A percentile compares a stretch with the other conserved stretches of the same genome.
These are phyloP conservation scores for Pelargonium nanum DNA, from an alignment of 345 rosid species.

Conservation along the genomic window DNA sequence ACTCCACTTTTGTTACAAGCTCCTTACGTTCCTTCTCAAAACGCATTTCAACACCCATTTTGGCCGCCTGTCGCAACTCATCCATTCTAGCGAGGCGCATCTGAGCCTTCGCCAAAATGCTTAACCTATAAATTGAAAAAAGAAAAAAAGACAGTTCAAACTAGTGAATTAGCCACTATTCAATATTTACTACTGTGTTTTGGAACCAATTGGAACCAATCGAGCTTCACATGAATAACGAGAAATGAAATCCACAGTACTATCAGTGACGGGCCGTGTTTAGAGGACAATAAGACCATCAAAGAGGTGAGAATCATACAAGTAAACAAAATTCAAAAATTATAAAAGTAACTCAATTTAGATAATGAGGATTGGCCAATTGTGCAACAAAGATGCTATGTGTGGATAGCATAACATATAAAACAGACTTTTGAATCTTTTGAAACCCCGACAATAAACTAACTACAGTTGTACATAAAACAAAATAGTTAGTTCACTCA, in stretches of 20 bases:
- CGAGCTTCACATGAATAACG: too few relatives aligned
- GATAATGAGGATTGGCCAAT: too few relatives aligned
- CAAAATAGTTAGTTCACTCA: background rate
- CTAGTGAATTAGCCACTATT: background rate
- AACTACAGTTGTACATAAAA: background rate
- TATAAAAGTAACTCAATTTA: too few relatives aligned
- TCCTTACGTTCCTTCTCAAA: constrained; percentile 67
- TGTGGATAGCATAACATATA: too few relatives aligned
- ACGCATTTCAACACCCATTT: constrained; percentile 63
- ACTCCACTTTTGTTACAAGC: constrained; percentile 73
- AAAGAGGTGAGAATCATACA: background rate
- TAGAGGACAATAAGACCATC: too few relatives aligned
- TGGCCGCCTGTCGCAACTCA: constrained; percentile 89
- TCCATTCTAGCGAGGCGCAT: constrained; percentile 76
- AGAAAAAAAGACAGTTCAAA: too few relatives aligned
- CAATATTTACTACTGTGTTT: background rate
- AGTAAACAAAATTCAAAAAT: too few relatives aligned
- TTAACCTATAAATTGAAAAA: constrained; percentile 32
- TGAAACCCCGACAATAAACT: background rate
- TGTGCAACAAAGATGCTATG: too few relatives aligned
- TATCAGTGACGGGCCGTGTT: too few relatives aligned
- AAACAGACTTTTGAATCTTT: too few relatives aligned
- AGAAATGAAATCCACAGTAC: too few relatives aligned
- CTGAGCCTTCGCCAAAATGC: constrained; percentile 71
- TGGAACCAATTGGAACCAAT: background rate